A percentile compares a stretch with the other conserved stretches of the same genome.
Evolutionary conservation across 2,329 filamentous ascomycete species (phyloP).

Genomic region (Apiospora malaysiana): DNA sequence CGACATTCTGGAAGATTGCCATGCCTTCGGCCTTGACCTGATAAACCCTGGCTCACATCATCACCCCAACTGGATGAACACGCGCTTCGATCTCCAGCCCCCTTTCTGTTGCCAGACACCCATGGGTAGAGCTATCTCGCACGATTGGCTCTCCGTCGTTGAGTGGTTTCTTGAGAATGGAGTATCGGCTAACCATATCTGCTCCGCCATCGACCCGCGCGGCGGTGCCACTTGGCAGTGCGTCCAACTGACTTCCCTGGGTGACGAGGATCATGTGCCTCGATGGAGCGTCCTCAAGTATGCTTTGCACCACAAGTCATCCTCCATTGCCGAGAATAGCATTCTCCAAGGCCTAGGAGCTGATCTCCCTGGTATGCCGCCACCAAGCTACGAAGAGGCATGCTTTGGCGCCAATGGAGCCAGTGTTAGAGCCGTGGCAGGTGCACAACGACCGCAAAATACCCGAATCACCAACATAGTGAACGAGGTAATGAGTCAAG

Average conservation of each 20-base stretch:
- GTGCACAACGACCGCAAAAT: background rate
- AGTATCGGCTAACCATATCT: background rate
- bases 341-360: background rate
- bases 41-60: background rate
- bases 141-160: background rate
- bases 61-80: background rate
- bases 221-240: background rate
- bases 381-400: background rate
- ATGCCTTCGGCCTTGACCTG: background rate
- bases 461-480: background rate
- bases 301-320: background rate
- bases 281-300: background rate
- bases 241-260: background rate
- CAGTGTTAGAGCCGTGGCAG: background rate
- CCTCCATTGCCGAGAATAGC: no score
- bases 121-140: background rate
- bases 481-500: background rate
- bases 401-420: background rate
- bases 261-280: background rate
- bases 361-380: background rate
- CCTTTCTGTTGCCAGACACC: background rate
- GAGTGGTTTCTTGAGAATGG: background rate
- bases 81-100: background rate
- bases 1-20: constrained; percentile 1
- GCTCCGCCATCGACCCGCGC: background rate